These are phyloP conservation scores for Periconia macrospinosa DNA, from an alignment of 2,329 filamentous ascomycete species.

Conservation along the genomic window DNA sequence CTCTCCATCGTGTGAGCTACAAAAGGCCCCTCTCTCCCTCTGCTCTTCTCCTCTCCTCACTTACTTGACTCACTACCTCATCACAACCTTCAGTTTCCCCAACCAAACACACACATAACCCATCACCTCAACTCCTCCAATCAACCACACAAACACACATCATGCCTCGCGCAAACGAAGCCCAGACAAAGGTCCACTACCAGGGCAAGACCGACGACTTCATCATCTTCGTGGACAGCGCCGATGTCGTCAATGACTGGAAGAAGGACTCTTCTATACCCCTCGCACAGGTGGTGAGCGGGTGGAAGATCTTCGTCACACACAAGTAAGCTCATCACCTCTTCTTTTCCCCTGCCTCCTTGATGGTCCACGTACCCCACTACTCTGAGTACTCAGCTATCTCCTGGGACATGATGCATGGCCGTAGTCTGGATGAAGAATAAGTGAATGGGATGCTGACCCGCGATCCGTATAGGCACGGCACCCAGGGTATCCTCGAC, in stretches of 20 bases:
- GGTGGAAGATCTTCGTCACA: constrained; percentile 87
- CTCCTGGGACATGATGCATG: neutral
- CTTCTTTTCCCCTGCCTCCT: too few relatives aligned
- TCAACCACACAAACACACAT: constrained; percentile 1
- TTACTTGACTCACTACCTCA: neutral
- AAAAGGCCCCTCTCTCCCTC: constrained; percentile 19
- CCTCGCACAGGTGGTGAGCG: constrained; percentile 79
- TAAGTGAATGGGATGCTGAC: too few relatives aligned
- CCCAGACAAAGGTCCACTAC: constrained; percentile 79
- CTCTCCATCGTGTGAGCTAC: constrained; percentile 33
- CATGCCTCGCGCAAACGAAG: constrained; percentile 53
- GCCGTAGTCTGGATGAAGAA: too few relatives aligned
- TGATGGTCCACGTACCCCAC: too few relatives aligned
- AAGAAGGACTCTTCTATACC: constrained; percentile 76
- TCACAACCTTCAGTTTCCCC: neutral
- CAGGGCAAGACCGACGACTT: constrained; percentile 74
- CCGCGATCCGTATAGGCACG: constrained; percentile 63
- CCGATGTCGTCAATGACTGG: constrained; percentile 75
- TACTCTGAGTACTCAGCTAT: neutral
- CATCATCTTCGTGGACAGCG: constrained; percentile 65
- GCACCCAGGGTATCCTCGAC: constrained; percentile 78
- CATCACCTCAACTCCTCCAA: neutral
- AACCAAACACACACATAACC: constrained; percentile 13
- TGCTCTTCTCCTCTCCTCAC: neutral
- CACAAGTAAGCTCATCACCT: constrained; percentile 69